Evolutionary conservation across 2,329 filamentous ascomycete genomes (phyloP).

Genomic region (Alternaria longipes): DNA sequence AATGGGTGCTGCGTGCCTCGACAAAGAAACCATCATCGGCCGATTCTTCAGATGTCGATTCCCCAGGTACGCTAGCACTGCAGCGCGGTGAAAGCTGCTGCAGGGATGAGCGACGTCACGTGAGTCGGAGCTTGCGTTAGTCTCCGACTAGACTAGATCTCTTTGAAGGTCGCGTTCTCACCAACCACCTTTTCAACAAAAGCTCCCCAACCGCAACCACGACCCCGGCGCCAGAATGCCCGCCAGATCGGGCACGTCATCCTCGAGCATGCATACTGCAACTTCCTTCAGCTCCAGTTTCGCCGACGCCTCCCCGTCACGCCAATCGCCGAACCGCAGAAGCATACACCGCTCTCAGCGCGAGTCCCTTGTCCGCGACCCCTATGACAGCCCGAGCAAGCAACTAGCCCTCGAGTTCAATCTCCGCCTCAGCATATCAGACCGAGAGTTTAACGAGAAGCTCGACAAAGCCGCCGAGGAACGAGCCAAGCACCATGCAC

Average conservation of each 20-base stretch:
- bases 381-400: constrained; percentile 46
- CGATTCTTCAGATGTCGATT: background rate
- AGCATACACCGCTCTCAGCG: constrained; percentile 35
- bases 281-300: constrained; percentile 45
- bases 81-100: constrained; percentile 14
- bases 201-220: constrained; percentile 15
- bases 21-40: background rate
- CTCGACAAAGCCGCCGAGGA: constrained; percentile 71
- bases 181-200: constrained; percentile 36
- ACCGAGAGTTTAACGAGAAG: constrained; percentile 62
- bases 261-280: constrained; percentile 47
- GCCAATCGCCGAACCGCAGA: constrained; percentile 45
- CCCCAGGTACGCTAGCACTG: constrained; percentile 1
- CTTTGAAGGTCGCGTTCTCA: constrained; percentile 25
- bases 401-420: constrained; percentile 54
- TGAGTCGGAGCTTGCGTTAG: constrained; percentile 21
- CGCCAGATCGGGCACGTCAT: constrained; percentile 45
- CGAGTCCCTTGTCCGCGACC: constrained; percentile 33
- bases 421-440: constrained; percentile 53
- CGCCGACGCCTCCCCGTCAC: constrained; percentile 41
- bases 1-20: background rate
- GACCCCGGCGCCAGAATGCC: constrained; percentile 34
- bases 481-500: constrained; percentile 69
- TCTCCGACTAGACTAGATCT: constrained; percentile 7
- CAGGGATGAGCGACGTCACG: constrained; percentile 28